These are phyloP conservation scores for Heliamphora pulchella DNA, from an alignment of 179 eudicot species.

Conservation along the genomic window DNA sequence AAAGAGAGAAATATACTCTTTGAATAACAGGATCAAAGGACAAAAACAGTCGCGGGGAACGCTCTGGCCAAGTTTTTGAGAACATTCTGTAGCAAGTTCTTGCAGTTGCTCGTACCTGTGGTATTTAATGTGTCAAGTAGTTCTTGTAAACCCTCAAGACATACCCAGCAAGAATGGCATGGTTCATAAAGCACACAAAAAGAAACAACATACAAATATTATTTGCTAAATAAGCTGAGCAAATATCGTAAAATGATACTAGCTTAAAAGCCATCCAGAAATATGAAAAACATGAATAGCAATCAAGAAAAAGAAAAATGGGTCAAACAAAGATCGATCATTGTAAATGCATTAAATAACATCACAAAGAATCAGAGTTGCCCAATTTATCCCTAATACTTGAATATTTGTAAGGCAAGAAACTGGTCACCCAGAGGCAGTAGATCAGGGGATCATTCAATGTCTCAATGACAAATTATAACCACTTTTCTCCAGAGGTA, in stretches of 20 bases:
- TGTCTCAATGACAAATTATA: background rate
- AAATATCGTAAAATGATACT: background rate
- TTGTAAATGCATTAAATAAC: background rate
- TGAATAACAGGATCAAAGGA: slow-evolving; percentile 94
- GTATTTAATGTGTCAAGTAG: slow-evolving; percentile 11
- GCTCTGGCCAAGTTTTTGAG: slow-evolving; percentile 96
- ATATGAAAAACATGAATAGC: background rate
- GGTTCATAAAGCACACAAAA: background rate
- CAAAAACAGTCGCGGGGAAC: slow-evolving; percentile 72
- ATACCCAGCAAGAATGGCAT: background rate
- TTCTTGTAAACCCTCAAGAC: background rate
- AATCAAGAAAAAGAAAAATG: background rate
- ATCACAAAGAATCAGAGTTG: background rate
- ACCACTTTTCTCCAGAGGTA: background rate
- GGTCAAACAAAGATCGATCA: background rate
- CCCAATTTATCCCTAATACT: background rate
- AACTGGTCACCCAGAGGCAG: background rate
- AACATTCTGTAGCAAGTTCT: slow-evolving; percentile 96
- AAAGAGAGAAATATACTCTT: slow-evolving; percentile 44
- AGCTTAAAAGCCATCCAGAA: background rate
- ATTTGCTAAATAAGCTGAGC: slow-evolving; percentile 6
- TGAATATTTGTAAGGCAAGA: background rate
- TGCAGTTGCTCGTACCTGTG: slow-evolving; percentile 92
- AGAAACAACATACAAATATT: background rate
- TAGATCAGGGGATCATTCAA: background rate